These are phyloP conservation scores for Canavalia ensiformis DNA, from an alignment of 306 rosid species.

Conservation along the genomic window DNA sequence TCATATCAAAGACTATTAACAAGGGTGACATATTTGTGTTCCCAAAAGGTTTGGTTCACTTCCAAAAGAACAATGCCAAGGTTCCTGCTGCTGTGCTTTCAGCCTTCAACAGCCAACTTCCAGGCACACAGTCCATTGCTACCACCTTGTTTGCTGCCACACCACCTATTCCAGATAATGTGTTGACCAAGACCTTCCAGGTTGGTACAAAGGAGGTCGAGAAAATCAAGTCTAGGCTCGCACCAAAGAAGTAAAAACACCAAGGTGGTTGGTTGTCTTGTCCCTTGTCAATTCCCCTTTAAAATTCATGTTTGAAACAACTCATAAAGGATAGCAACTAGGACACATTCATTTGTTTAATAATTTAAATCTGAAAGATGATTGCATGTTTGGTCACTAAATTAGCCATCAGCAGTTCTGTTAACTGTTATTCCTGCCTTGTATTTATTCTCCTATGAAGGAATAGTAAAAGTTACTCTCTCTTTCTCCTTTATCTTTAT, in stretches of 20 bases:
- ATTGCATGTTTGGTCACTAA: slow-evolving; percentile 36
- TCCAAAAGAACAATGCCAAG: slow-evolving; percentile 80
- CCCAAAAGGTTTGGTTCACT: slow-evolving; percentile 82
- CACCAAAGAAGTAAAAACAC: slow-evolving; percentile 61
- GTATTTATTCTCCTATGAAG: slow-evolving; percentile 11
- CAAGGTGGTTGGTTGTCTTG: slow-evolving; percentile 1
- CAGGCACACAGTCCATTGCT: slow-evolving; percentile 74
- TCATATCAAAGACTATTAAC: slow-evolving; percentile 69
- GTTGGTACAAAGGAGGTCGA: slow-evolving; percentile 68
- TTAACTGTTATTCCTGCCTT: neutral
- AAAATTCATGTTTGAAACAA: slow-evolving; percentile 16
- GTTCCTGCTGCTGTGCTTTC: slow-evolving; percentile 71
- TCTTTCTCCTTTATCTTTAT: neutral
- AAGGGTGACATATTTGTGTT: slow-evolving; percentile 85
- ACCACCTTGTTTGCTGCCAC: slow-evolving; percentile 70
- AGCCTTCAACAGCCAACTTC: slow-evolving; percentile 87
- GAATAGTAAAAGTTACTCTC: neutral
- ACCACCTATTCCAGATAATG: slow-evolving; percentile 74
- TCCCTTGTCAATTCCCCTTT: neutral
- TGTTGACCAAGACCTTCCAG: slow-evolving; percentile 74
- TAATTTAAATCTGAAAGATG: slow-evolving; percentile 37
- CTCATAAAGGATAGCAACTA: slow-evolving; percentile 18
- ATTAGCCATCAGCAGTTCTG: slow-evolving; percentile 3
- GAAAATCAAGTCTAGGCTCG: slow-evolving; percentile 74
- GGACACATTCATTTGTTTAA: slow-evolving; percentile 26